Conservation (phyloP, 2,329 filamentous ascomycete species). For the Talaromyces islandicus region DNA sequence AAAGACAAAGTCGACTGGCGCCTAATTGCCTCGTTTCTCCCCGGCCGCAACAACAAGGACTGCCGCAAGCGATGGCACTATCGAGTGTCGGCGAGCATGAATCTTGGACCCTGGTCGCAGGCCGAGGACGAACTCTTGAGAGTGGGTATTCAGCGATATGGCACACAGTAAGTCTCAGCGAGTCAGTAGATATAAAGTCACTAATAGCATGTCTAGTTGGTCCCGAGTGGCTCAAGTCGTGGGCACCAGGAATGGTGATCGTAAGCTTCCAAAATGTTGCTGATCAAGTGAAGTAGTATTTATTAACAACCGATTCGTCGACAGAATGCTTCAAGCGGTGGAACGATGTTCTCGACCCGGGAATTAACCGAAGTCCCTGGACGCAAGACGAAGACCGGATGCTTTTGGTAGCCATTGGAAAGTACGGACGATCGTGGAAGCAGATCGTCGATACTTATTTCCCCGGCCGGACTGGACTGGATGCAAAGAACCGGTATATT, state of each 20-base stretch:
- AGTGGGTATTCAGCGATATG: slow-evolving; percentile 10
- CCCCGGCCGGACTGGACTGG: slow-evolving; percentile 10
- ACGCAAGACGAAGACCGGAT: slow-evolving; percentile 9
- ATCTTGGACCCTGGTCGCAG: slow-evolving; percentile 10
- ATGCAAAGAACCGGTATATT: slow-evolving; percentile 11
- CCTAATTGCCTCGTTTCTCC: slow-evolving; percentile 9
- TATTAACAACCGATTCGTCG: not conserved
- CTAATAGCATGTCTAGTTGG: slow-evolving; percentile 6
- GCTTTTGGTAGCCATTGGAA: slow-evolving; percentile 6
- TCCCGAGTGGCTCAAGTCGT: slow-evolving; percentile 12
- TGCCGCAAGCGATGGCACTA: slow-evolving; percentile 13
- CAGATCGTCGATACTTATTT: slow-evolving; percentile 12
- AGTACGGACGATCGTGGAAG: slow-evolving; percentile 11
- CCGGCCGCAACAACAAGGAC: slow-evolving; percentile 12
- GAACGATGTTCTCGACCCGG: slow-evolving; percentile 12
- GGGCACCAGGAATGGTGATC: slow-evolving; percentile 12
- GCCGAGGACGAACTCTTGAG: slow-evolving; percentile 10
- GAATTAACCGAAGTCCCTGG: slow-evolving; percentile 12
- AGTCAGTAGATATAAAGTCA: not conserved
- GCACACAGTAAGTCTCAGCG: slow-evolving; percentile 8
- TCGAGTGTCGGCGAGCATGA: slow-evolving; percentile 11
- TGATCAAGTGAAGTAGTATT: not conserved
- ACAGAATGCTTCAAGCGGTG: slow-evolving; percentile 13
- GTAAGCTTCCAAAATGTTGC: not conserved
- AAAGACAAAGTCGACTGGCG: slow-evolving; percentile 13